A percentile compares a stretch with the other conserved stretches of the same genome.
Conservation (phyloP, 169 alveolate genomes). For the Blepharisma undulans region DNA sequence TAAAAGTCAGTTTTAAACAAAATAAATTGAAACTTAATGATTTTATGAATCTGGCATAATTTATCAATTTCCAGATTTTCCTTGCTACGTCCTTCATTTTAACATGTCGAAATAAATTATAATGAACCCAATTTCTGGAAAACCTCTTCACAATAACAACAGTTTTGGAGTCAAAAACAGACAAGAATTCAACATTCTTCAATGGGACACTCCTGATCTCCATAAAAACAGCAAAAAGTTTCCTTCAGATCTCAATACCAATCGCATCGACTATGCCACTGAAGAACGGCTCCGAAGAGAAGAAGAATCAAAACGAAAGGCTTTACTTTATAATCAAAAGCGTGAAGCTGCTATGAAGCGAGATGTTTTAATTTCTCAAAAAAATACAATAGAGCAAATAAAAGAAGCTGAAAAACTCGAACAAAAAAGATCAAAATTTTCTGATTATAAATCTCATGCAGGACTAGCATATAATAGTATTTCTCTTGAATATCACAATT, state of each 20-base stretch:
- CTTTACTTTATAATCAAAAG: conserved; percentile 57
- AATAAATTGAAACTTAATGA: too few species aligned
- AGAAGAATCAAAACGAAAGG: conserved; percentile 60
- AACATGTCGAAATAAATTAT: not conserved
- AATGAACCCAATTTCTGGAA: not conserved
- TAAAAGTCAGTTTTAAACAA: too few species aligned
- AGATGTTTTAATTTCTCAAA: conserved; percentile 77
- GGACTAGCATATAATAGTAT: conserved; percentile 84
- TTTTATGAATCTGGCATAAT: too few species aligned
- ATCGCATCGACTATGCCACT: conserved; percentile 71
- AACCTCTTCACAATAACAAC: not conserved
- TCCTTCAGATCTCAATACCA: not conserved
- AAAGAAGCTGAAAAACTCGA: conserved; percentile 64
- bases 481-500: conserved; percentile 75
- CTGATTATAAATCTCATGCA: conserved; percentile 74
- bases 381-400: conserved; percentile 72
- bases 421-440: conserved; percentile 61
- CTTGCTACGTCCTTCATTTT: not conserved
- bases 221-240: not conserved
- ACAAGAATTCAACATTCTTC: not conserved
- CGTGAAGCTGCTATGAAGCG: conserved; percentile 76
- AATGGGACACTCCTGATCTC: not conserved
- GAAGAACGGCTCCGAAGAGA: conserved; percentile 75
- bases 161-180: not conserved
- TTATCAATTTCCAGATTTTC: not conserved